Evolutionary conservation across 768 basidiomycete genomes (phyloP).

Genomic region (Heimioporus sp.): DNA sequence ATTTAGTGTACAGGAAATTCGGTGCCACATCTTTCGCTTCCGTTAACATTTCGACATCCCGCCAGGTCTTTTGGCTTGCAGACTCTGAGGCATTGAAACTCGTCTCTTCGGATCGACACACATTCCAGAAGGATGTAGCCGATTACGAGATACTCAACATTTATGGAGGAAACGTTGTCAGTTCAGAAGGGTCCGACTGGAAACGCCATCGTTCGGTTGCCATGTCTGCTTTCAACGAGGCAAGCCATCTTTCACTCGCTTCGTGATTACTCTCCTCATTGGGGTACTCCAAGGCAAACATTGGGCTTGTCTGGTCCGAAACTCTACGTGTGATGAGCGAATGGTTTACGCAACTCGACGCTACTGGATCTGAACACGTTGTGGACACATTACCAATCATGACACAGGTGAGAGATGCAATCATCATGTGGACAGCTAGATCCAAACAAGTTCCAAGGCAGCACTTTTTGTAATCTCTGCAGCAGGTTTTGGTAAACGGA

Average conservation of each 20-base stretch:
- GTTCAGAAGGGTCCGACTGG: slow-evolving; percentile 45
- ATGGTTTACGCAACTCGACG: slow-evolving; percentile 41
- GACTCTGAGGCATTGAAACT: slow-evolving; percentile 43
- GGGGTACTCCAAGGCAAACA: slow-evolving; percentile 35
- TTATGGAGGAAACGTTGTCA: slow-evolving; percentile 46
- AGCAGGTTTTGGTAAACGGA: slow-evolving; percentile 41
- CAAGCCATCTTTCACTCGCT: slow-evolving; percentile 3
- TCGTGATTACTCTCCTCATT: not conserved
- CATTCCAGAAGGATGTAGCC: slow-evolving; percentile 40
- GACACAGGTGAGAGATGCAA: slow-evolving; percentile 10
- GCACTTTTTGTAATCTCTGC: slow-evolving; percentile 40
- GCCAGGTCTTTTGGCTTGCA: slow-evolving; percentile 39
- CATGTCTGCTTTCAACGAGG: slow-evolving; percentile 53
- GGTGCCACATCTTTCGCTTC: slow-evolving; percentile 41
- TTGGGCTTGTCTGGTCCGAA: slow-evolving; percentile 50
- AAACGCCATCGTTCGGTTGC: slow-evolving; percentile 43
- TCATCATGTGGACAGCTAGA: not conserved
- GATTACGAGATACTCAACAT: slow-evolving; percentile 43
- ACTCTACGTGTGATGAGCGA: slow-evolving; percentile 38
- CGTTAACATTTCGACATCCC: slow-evolving; percentile 29
- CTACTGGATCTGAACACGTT: slow-evolving; percentile 15
- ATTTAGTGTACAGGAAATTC: slow-evolving; percentile 20
- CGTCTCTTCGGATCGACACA: slow-evolving; percentile 30
- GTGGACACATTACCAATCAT: slow-evolving; percentile 13
- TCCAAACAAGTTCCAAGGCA: slow-evolving; percentile 15